Conservation (phyloP, 2,329 filamentous ascomycete species). For the Xylariaceae sp. region DNA sequence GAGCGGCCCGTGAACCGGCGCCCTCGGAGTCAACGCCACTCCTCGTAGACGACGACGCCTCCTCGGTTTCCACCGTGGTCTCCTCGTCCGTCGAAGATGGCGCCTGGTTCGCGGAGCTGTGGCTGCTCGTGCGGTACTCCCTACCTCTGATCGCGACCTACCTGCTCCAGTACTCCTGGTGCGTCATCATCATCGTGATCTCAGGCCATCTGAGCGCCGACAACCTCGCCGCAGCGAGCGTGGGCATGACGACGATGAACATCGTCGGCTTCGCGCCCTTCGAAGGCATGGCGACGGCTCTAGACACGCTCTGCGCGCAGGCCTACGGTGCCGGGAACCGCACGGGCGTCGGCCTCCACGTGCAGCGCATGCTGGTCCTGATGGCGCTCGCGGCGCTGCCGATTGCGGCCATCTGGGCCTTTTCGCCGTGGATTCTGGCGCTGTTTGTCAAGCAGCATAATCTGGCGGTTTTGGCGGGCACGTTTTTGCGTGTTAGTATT, state of each 20-base stretch:
- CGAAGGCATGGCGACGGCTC: constrained; percentile 46
- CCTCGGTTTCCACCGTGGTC: constrained; percentile 11
- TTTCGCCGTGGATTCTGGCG: constrained; percentile 41
- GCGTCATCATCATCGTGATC: constrained; percentile 46
- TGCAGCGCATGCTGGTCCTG: constrained; percentile 48
- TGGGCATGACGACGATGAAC: constrained; percentile 50
- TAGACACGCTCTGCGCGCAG: constrained; percentile 48
- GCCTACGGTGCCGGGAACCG: constrained; percentile 46
- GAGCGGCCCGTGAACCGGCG: neutral
- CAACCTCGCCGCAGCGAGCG: constrained; percentile 47
- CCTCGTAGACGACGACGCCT: constrained; percentile 7
- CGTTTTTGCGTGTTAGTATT: constrained; percentile 44
- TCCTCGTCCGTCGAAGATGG: constrained; percentile 5
- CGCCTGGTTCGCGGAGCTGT: constrained; percentile 24
- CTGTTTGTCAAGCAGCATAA: constrained; percentile 43
- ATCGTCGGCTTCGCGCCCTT: constrained; percentile 48
- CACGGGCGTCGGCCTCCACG: constrained; percentile 45
- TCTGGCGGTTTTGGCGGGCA: constrained; percentile 44
- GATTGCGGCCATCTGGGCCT: constrained; percentile 45
- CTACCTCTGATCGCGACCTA: constrained; percentile 49
- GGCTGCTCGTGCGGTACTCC: constrained; percentile 37
- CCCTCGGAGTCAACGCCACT: constrained; percentile 24
- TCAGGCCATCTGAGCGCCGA: constrained; percentile 48
- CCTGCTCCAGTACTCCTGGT: constrained; percentile 49
- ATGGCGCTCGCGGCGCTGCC: constrained; percentile 44